phyloP scores from a whole-genome alignment of 768 basidiomycete genomes.

The Pleurotus tuoliensis region DNA sequence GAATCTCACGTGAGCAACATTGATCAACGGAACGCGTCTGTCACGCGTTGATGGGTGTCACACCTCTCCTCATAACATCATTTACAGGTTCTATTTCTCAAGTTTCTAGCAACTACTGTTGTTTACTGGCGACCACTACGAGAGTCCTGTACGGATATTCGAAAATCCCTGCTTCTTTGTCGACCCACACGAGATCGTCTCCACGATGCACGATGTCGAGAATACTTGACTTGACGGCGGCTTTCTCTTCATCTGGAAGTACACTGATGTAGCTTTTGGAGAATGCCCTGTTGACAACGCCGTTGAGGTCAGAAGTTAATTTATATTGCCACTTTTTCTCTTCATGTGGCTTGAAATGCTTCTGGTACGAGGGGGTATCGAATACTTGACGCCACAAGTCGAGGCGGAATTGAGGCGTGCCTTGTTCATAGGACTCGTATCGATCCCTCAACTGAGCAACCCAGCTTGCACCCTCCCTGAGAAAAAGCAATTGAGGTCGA shows the following conservation, averaged over 20 bases:
- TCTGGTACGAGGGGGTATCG: conserved; percentile 54
- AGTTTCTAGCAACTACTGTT: not conserved
- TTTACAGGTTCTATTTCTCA: not conserved
- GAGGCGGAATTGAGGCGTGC: conserved; percentile 80
- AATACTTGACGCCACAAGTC: conserved; percentile 73
- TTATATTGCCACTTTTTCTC: conserved; percentile 53
- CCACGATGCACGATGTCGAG: conserved; percentile 52
- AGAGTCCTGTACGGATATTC: conserved; percentile 78
- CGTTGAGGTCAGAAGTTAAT: conserved; percentile 49
- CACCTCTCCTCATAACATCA: not conserved
- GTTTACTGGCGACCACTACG: conserved; percentile 31
- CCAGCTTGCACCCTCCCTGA: conserved; percentile 64
- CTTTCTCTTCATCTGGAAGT: conserved; percentile 54
- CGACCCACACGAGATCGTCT: conserved; percentile 70
- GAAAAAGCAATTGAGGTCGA: not conserved
- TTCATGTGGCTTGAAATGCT: conserved; percentile 54
- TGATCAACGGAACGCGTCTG: conserved; percentile 6
- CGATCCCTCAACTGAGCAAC: conserved; percentile 67
- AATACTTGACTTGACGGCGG: conserved; percentile 46
- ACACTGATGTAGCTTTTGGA: conserved; percentile 87
- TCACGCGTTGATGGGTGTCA: conserved; percentile 3
- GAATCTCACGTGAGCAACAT: conserved; percentile 7
- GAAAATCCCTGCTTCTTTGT: conserved; percentile 69
- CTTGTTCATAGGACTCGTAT: conserved; percentile 65
- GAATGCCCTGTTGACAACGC: conserved; percentile 59